phyloP scores from a whole-genome alignment of 129 eudicot species.

The Daucus carota region DNA sequence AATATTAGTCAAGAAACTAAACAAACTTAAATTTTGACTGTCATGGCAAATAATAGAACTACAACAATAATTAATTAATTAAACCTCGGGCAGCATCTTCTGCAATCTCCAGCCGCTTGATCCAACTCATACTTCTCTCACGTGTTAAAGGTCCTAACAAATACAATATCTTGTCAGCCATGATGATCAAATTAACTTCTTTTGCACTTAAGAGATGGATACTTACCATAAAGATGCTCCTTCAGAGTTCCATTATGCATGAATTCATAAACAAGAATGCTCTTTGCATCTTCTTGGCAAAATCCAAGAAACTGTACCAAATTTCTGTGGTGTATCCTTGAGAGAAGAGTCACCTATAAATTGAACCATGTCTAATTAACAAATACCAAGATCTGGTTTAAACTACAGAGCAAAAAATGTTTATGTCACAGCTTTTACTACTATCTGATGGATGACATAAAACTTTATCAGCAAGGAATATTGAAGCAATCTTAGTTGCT shows the following conservation, averaged over 20 bases:
- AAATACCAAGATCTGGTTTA: not conserved
- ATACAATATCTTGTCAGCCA: slow-evolving; percentile 11
- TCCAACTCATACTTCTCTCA: slow-evolving; percentile 65
- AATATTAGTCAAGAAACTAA: not conserved
- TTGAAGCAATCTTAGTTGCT: not conserved
- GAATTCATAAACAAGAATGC: slow-evolving; percentile 89
- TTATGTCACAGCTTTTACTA: not conserved
- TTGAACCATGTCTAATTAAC: not conserved
- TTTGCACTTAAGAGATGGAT: not conserved
- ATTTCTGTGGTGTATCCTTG: slow-evolving; percentile 96
- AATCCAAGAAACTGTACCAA: slow-evolving; percentile 93
- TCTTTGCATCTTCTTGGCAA: slow-evolving; percentile 94
- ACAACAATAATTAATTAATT: not conserved
- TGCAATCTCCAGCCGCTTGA: slow-evolving; percentile 95
- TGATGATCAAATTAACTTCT: slow-evolving; percentile 2
- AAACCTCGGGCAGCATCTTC: slow-evolving; percentile 97
- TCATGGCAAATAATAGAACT: not conserved
- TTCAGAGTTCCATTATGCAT: slow-evolving; percentile 97
- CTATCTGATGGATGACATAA: not conserved
- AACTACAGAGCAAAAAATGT: not conserved
- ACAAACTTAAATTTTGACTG: not conserved
- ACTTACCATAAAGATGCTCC: slow-evolving; percentile 91
- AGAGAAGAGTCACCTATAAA: slow-evolving; percentile 84
- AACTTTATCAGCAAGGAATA: not conserved
- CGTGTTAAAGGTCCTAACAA: slow-evolving; percentile 62